Percentiles rank a stretch among this genome's conserved stretches.
These are phyloP conservation scores for Avena insularis DNA, from an alignment of 176 grass and related monocot species.

Conservation along the genomic window DNA sequence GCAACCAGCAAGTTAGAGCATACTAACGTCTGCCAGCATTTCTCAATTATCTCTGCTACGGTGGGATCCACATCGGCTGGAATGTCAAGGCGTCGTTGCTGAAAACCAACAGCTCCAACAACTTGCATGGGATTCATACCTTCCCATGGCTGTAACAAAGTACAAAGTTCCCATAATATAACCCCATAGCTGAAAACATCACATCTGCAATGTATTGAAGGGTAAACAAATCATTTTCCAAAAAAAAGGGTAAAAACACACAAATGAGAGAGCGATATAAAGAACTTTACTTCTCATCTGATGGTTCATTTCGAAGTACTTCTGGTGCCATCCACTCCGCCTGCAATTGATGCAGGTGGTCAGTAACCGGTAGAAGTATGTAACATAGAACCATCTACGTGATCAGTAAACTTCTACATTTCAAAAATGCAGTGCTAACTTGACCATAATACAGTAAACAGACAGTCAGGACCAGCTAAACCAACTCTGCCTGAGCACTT, in stretches of 20 bases:
- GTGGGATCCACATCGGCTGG: conserved; percentile 77
- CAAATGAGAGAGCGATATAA: conserved; percentile 15
- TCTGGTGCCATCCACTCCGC: conserved; percentile 99
- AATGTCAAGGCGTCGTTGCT: conserved; percentile 89
- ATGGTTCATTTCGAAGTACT: conserved; percentile 96
- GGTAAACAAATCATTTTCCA: conserved; percentile 28
- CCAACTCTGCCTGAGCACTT: not conserved
- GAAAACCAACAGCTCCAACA: conserved; percentile 98
- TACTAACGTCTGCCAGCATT: conserved; percentile 98
- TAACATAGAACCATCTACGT: conserved; percentile 20
- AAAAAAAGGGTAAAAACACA: not conserved
- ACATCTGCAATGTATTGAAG: conserved; percentile 67
- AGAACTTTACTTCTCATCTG: conserved; percentile 92
- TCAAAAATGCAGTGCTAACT: not conserved
- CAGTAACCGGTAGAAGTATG: conserved; percentile 37
- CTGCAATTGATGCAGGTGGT: conserved; percentile 57
- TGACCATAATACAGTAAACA: not conserved
- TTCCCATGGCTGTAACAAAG: conserved; percentile 94
- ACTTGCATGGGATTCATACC: conserved; percentile 99
- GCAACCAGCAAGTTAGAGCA: conserved; percentile 42
- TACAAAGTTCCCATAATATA: conserved; percentile 98
- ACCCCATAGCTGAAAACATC: conserved; percentile 98
- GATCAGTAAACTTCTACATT: not conserved
- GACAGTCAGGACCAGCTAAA: conserved; percentile 23
- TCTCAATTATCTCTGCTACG: conserved; percentile 78